Evolutionary conservation across 495 filamentous ascomycete genomes (phyloP).

Genomic region (Podospora sp.): DNA sequence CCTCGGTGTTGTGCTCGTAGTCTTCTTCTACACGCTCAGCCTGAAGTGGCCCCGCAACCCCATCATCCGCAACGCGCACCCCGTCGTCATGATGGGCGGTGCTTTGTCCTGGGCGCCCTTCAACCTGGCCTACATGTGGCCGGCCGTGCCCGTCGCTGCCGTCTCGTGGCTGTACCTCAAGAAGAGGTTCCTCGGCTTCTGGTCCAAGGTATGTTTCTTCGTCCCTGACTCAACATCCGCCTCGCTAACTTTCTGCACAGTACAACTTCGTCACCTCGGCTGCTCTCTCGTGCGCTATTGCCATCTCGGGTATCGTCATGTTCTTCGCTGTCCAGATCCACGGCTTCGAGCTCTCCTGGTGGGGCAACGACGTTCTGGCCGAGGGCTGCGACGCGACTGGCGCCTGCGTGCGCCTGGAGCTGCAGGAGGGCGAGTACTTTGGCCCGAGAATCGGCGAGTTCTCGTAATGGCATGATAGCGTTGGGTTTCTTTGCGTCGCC

Average conservation of each 20-base stretch:
- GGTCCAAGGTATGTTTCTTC: conserved; percentile 42
- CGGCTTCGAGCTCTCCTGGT: conserved; percentile 43
- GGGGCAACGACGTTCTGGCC: conserved; percentile 39
- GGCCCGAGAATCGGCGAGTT: conserved; percentile 37
- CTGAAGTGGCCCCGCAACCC: conserved; percentile 35
- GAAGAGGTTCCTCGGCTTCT: conserved; percentile 39
- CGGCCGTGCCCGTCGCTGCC: conserved; percentile 42
- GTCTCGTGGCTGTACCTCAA: conserved; percentile 44
- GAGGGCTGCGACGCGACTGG: conserved; percentile 37
- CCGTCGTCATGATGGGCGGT: conserved; percentile 44
- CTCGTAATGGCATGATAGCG: background rate
- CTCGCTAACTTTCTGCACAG: conserved; percentile 21
- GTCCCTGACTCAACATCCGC: background rate
- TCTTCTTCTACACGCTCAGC: conserved; percentile 37
- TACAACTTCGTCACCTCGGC: conserved; percentile 50
- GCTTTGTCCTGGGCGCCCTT: conserved; percentile 41
- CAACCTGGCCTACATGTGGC: conserved; percentile 44
- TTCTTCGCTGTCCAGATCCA: conserved; percentile 44
- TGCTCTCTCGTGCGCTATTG: conserved; percentile 42
- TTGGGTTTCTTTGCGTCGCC: no score
- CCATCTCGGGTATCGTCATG: conserved; percentile 44
- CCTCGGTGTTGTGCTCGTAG: conserved; percentile 37
- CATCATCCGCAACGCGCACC: conserved; percentile 43
- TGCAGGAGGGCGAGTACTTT: conserved; percentile 41
- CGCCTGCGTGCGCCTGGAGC: conserved; percentile 29